phyloP scores from a whole-genome alignment of 306 rosid genomes.

The Rosa rugosa region DNA sequence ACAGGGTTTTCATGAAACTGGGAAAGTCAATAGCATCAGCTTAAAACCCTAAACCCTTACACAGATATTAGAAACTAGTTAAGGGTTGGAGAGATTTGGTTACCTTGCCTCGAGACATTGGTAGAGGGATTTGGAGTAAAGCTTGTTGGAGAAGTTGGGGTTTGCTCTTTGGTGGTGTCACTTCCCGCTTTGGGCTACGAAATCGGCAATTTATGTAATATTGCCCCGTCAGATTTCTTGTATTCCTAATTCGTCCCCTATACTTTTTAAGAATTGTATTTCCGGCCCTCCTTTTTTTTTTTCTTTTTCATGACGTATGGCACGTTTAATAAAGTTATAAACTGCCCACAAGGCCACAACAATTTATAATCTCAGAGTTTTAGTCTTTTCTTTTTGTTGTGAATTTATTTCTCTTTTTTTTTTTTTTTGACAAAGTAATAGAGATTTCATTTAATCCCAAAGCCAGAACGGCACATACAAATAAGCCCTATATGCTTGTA shows the following conservation, averaged over 20 bases:
- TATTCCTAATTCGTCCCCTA: background rate
- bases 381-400: too few species aligned
- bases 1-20: background rate
- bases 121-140: background rate
- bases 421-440: too few species aligned
- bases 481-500: too few species aligned
- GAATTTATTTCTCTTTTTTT: too few species aligned
- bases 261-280: too few species aligned
- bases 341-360: too few species aligned
- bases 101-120: constrained; percentile 84
- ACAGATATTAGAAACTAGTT: background rate
- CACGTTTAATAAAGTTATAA: too few species aligned
- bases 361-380: too few species aligned
- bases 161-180: background rate
- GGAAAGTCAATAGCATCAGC: background rate
- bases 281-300: too few species aligned
- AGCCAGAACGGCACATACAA: too few species aligned
- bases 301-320: too few species aligned
- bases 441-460: too few species aligned
- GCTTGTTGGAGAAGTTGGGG: constrained; percentile 36
- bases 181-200: constrained; percentile 16
- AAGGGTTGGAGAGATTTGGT: background rate
- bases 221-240: background rate
- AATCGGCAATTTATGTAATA: background rate
- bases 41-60: constrained; percentile 14